phyloP scores from a whole-genome alignment of 2,329 filamentous ascomycete genomes.

The Aspergillus calidoustus region DNA sequence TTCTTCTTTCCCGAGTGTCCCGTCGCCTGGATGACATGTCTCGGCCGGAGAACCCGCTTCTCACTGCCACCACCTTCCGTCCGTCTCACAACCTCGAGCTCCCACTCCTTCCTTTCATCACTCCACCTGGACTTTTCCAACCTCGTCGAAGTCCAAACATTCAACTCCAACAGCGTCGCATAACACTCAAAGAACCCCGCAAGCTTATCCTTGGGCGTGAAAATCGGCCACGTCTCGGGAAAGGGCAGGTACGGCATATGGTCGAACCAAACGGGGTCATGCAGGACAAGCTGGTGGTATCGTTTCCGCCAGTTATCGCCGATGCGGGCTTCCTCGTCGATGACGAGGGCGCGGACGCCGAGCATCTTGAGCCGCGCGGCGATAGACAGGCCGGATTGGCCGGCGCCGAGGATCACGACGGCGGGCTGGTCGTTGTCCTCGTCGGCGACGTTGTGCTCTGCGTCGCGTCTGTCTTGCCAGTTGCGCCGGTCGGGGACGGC shows the following conservation, averaged over 20 bases:
- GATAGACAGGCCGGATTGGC: conserved; percentile 63
- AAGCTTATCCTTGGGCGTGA: conserved; percentile 73
- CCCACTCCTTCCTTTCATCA: conserved; percentile 58
- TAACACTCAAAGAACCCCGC: conserved; percentile 72
- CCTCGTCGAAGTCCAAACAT: conserved; percentile 65
- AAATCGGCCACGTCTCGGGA: conserved; percentile 69
- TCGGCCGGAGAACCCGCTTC: conserved; percentile 62
- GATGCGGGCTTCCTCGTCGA: conserved; percentile 62
- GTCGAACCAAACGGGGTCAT: conserved; percentile 65
- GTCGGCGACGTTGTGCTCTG: conserved; percentile 51
- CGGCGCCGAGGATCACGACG: conserved; percentile 68
- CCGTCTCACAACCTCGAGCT: conserved; percentile 54
- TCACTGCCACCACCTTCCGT: conserved; percentile 47
- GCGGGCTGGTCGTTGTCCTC: conserved; percentile 57
- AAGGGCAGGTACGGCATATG: conserved; percentile 68
- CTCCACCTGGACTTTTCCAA: conserved; percentile 57
- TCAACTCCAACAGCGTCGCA: conserved; percentile 67
- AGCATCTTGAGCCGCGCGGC: conserved; percentile 66
- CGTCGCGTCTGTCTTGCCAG: conserved; percentile 61
- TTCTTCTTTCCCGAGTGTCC: conserved; percentile 70
- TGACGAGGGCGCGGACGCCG: conserved; percentile 59
- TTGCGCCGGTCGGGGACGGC: conserved; percentile 59
- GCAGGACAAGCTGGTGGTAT: conserved; percentile 69
- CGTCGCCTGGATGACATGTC: conserved; percentile 69
- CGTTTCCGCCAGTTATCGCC: conserved; percentile 69